Conservation (phyloP, 768 basidiomycete species). For the Naematelia aurantialba region DNA sequence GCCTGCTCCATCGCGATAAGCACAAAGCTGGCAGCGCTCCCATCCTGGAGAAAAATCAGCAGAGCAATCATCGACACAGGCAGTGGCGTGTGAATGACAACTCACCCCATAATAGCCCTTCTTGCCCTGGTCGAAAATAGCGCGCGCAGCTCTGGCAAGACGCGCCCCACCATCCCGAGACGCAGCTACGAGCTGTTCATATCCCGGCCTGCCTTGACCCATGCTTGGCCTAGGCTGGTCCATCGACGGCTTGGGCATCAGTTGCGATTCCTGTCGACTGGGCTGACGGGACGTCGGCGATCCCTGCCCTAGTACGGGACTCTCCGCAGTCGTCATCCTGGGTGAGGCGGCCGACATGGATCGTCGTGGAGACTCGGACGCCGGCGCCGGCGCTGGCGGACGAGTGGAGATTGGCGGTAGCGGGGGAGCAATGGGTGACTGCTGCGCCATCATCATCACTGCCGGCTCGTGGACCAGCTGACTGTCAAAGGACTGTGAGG, state of each 20-base stretch:
- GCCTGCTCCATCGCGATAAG: slow-evolving; percentile 63
- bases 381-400: slow-evolving; percentile 17
- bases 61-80: no score
- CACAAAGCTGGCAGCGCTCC: slow-evolving; percentile 76
- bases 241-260: background rate
- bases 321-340: background rate
- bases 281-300: background rate
- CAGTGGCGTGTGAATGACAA: background rate
- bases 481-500: background rate
- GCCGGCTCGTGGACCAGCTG: slow-evolving; percentile 31
- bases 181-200: slow-evolving; percentile 67
- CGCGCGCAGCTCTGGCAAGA: slow-evolving; percentile 66
- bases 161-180: slow-evolving; percentile 73
- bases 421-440: slow-evolving; percentile 53
- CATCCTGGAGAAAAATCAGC: no score
- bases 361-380: slow-evolving; percentile 9
- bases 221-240: slow-evolving; percentile 12
- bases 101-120: slow-evolving; percentile 64
- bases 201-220: slow-evolving; percentile 27
- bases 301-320: background rate
- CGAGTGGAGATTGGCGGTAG: slow-evolving; percentile 48
- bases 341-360: slow-evolving; percentile 25
- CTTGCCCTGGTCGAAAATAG: slow-evolving; percentile 70
- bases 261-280: background rate
- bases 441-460: slow-evolving; percentile 12